phyloP scores from a whole-genome alignment of 208 protist genomes.

The Crithidia sp. region DNA sequence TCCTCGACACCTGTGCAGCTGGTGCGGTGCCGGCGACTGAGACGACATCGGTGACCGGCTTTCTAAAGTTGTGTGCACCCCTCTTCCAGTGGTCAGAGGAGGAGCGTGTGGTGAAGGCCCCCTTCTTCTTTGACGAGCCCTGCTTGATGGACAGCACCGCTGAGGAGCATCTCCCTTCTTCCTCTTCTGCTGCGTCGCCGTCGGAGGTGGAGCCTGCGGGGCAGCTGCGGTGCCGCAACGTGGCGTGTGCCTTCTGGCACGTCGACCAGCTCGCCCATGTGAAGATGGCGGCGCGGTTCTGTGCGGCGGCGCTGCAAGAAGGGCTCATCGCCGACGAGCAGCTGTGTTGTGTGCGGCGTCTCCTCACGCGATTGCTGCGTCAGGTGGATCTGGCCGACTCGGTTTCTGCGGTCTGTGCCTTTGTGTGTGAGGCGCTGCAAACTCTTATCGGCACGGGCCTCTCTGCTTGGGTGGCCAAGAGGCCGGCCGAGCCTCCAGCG shows the following conservation, averaged over 20 bases:
- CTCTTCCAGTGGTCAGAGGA: slow-evolving; percentile 50
- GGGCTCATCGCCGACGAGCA: slow-evolving; percentile 18
- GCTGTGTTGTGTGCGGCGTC: slow-evolving; percentile 33
- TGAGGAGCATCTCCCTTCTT: not conserved
- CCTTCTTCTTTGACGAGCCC: slow-evolving; percentile 64
- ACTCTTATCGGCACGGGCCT: slow-evolving; percentile 29
- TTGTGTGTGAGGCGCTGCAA: slow-evolving; percentile 28
- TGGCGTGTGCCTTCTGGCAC: slow-evolving; percentile 71
- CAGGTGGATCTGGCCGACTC: slow-evolving; percentile 20
- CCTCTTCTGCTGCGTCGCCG: not conserved
- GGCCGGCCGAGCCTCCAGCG: not conserved
- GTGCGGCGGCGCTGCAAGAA: slow-evolving; percentile 4
- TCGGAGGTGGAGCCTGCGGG: not conserved
- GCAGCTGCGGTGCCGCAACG: slow-evolving; percentile 38
- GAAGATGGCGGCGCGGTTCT: slow-evolving; percentile 23
- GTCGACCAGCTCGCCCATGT: slow-evolving; percentile 61
- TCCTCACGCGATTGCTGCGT: slow-evolving; percentile 11
- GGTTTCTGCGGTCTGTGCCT: slow-evolving; percentile 28
- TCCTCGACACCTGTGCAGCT: not conserved
- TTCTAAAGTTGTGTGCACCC: slow-evolving; percentile 50
- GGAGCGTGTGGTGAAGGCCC: slow-evolving; percentile 24
- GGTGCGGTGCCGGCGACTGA: not conserved
- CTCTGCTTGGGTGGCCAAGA: not conserved
- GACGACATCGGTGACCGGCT: slow-evolving; percentile 13
- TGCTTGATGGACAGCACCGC: slow-evolving; percentile 58